Evolutionary conservation across 1,139 yeast genomes (phyloP).

Genomic region (Pichia sp.): DNA sequence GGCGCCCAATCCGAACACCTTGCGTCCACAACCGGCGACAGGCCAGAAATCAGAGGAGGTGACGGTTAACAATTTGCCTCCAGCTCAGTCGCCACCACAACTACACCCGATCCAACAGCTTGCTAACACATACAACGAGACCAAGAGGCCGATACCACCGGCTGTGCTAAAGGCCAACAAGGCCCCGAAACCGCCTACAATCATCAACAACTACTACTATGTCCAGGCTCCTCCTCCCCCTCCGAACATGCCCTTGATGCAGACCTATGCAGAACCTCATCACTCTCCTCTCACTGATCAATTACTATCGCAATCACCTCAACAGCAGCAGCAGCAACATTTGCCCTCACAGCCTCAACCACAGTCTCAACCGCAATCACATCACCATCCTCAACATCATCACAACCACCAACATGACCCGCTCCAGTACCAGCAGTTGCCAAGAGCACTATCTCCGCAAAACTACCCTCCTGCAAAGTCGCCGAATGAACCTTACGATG

Average conservation of each 20-base stretch:
- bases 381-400: not conserved
- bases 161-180: not conserved
- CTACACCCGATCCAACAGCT: conserved; percentile 7
- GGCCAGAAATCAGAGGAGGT: conserved; percentile 16
- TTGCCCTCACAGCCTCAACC: conserved; percentile 1
- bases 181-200: conserved; percentile 20
- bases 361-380: not conserved
- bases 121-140: conserved; percentile 2
- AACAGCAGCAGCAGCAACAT: not conserved
- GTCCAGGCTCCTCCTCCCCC: conserved; percentile 15
- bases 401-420: not conserved
- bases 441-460: not conserved
- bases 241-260: not conserved
- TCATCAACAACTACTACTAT: conserved; percentile 30
- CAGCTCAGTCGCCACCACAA: not conserved
- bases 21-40: conserved; percentile 29
- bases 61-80: not conserved
- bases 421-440: not conserved
- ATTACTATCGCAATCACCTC: too few relatives aligned
- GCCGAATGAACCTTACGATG: not conserved
- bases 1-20: conserved; percentile 27
- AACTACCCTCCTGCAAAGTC: not conserved
- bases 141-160: conserved; percentile 8
- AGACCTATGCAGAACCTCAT: not conserved
- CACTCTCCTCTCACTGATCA: not conserved